A percentile compares a stretch with the other conserved stretches of the same genome.
These are phyloP conservation scores for Casuarina equisetifolia DNA, from an alignment of 306 rosid genomes.

Conservation along the genomic window DNA sequence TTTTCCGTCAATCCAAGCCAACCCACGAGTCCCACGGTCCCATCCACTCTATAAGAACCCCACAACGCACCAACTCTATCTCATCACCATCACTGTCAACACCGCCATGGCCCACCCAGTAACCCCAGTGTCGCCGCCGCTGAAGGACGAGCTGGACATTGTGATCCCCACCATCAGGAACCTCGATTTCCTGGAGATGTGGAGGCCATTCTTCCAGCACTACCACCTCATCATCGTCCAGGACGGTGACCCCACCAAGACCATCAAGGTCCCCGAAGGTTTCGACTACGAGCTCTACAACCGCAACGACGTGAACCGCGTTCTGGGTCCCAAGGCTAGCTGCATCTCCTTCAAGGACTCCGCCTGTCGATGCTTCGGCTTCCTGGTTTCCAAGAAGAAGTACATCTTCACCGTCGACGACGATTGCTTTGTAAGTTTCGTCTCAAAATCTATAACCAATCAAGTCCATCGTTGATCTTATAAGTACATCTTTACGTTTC, in stretches of 20 bases:
- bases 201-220: slow-evolving; percentile 41
- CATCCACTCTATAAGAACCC: neutral
- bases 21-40: neutral
- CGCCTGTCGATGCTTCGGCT: slow-evolving; percentile 56
- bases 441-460: too few species aligned
- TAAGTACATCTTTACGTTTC: neutral
- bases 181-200: slow-evolving; percentile 48
- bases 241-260: slow-evolving; percentile 41
- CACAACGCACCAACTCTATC: neutral
- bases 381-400: slow-evolving; percentile 51
- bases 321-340: slow-evolving; percentile 48
- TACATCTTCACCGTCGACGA: slow-evolving; percentile 53
- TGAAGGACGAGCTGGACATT: slow-evolving; percentile 42
- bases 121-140: slow-evolving; percentile 3
- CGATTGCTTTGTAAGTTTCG: slow-evolving; percentile 42
- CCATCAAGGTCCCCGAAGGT: slow-evolving; percentile 37
- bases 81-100: neutral
- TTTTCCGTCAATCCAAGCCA: neutral
- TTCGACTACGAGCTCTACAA: slow-evolving; percentile 50
- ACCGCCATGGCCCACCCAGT: neutral
- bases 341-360: slow-evolving; percentile 59
- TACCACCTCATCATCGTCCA: slow-evolving; percentile 43
- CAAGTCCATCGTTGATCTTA: neutral
- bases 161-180: slow-evolving; percentile 44
- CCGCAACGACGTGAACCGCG: slow-evolving; percentile 39